phyloP scores from a whole-genome alignment of 306 rosid species.

The Citrullus amarus region DNA sequence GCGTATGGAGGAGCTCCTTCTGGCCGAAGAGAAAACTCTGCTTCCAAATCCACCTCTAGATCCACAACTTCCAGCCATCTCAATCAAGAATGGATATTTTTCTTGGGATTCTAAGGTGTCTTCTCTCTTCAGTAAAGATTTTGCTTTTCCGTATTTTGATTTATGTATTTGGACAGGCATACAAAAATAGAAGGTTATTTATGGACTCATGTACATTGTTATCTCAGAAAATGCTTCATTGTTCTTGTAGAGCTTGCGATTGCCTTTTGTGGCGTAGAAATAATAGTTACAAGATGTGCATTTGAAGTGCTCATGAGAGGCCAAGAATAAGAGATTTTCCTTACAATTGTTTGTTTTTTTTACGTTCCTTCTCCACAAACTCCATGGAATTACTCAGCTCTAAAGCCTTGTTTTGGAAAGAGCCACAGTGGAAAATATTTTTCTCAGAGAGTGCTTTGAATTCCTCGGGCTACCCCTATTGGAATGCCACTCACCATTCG shows the following conservation, averaged over 20 bases:
- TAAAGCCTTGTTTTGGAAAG: background rate
- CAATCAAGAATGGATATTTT: conserved; percentile 71
- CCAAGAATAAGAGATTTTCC: background rate
- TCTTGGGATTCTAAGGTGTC: conserved; percentile 86
- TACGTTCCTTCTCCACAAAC: background rate
- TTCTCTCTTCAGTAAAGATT: background rate
- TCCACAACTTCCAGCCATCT: conserved; percentile 64
- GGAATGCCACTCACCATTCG: background rate
- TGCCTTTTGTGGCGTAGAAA: background rate
- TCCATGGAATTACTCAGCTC: background rate
- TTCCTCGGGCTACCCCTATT: background rate
- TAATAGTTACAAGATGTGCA: background rate
- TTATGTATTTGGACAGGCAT: background rate
- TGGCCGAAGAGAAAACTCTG: conserved; percentile 74
- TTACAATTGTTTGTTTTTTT: background rate
- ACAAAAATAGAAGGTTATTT: background rate
- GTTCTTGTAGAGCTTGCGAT: background rate
- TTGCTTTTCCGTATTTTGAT: background rate
- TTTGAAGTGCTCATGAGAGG: background rate
- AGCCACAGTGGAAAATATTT: background rate
- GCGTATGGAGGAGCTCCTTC: conserved; percentile 77
- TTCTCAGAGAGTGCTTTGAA: background rate
- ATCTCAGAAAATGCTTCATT: background rate
- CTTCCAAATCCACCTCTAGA: conserved; percentile 81
- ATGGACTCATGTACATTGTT: background rate